Evolutionary conservation across 2,329 filamentous ascomycete genomes (phyloP), one percentile per base, ranked within the genome.

Genomic region (Nemania abortiva): DNA sequence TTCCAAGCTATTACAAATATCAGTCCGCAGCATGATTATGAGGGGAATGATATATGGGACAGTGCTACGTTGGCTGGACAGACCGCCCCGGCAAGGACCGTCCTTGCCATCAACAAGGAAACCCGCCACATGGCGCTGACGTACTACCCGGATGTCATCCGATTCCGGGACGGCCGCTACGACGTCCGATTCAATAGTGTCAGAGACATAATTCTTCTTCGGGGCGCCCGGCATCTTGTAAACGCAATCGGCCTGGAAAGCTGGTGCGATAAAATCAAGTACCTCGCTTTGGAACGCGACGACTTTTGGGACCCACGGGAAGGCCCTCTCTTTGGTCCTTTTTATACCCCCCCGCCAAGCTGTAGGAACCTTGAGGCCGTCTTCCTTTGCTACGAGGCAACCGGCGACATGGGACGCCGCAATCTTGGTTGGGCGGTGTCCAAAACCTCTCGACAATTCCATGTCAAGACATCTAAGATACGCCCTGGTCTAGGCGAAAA

Each of bases 101-200:
- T 81, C 60, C 68, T 81, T 37, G 72, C 78, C 24, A 70, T 74
- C 11, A 69, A 78, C 59, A 71, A 52, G 6, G 78, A 82, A 73
- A 80, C 78, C 66, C 80, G 80, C 15, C 45, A 65, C 9, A 65
- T 79, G 6, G 80, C 76, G 1, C 67, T 79, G 31, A 73, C 66
- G 45, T 66, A 69, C 7, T 78, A 82, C 54, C 80, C 81, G 0
- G 75, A 82, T 62, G 71, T 60, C 3, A 64, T 81, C 4, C 9
- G 56, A 20, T 50, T 79, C 39, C 63, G 60, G n/a, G 18, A 22
- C 0, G 69, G 69, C 55, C 29, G 31, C 0, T 62, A 52, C 22
- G 13, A 71, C 2, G 3, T 81, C 54, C 76, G 77, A 24, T 81
- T 78, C 63, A 71, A 78, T 29, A 70, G 71, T 22, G 61, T 74